Evolutionary conservation across 768 basidiomycete genomes (phyloP), one percentile per base, ranked within the genome.

Genomic region (Collybia nuda): DNA sequence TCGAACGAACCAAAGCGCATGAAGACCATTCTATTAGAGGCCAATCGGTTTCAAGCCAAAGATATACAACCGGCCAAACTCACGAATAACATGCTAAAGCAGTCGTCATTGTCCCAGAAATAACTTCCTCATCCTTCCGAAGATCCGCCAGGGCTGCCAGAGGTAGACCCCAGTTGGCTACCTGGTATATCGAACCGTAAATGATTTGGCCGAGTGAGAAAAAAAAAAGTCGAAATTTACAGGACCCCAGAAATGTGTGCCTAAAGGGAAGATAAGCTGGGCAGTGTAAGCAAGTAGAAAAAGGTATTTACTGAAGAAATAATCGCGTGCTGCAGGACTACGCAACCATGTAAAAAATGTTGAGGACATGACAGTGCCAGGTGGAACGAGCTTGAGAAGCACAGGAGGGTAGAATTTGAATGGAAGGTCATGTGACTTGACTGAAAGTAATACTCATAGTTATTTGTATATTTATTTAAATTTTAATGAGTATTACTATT

Each of bases 161-260:
- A 51, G 96, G 96, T 15, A 99, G 81, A 62, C 96, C 96, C 91
- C 96, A 99, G 76, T 99, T 99, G 54, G 96, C 96, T 54, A 94
- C 86, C 95, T 96, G 62, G 44, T 49, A 56, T 36, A 40, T 32
- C 53, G 26, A 35, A 12, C 46, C 44, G 41, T 36, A 40, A 24
- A 47, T 39, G 40, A 19, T 29, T 26, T 45, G 26, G 26, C n/a
- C 44, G 22, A 51, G 46, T 48, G 32, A 22, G 15, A 28, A 44
- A 36, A 40, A 21, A 40, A 39, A 5, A 44, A 50, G 50, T 52
- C 26, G 38, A 60, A n/a, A 84, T 90, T 66, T 54, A 96, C 94
- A 53, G 94, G 94, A 59, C 94, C 94, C 94, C 94, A 97, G 76
- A 97, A 97, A 70, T 97, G 94, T 55, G 94, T 97, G 64, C 93